Evolutionary conservation across 768 basidiomycete genomes (phyloP).

Genomic region (Chalciporus sphaerocephalus): DNA sequence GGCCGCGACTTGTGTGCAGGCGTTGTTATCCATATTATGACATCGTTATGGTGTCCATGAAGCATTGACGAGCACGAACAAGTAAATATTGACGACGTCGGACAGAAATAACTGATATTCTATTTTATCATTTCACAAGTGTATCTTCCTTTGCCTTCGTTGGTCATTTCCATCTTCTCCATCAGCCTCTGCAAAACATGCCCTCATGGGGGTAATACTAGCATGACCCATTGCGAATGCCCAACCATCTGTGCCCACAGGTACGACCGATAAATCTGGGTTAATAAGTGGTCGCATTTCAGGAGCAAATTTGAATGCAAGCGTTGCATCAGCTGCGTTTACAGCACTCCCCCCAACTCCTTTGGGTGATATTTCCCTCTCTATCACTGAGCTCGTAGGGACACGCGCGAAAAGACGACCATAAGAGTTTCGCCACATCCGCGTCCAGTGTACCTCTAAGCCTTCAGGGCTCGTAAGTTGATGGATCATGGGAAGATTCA

Average conservation of each 20-base stretch:
- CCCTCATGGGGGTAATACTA: constrained; percentile 74
- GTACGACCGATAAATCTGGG: constrained; percentile 55
- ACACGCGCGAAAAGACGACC: constrained; percentile 69
- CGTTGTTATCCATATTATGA: constrained; percentile 17
- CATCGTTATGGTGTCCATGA: constrained; percentile 1
- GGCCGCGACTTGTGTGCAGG: constrained; percentile 8
- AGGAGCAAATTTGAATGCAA: constrained; percentile 74
- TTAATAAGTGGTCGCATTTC: constrained; percentile 66
- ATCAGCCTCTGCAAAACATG: constrained; percentile 60
- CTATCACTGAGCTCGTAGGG: constrained; percentile 15
- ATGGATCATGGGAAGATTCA: constrained; percentile 84
- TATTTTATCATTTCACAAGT: constrained; percentile 28
- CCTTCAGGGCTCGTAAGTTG: constrained; percentile 55
- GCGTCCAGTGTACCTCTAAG: constrained; percentile 73
- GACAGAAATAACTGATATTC: not conserved
- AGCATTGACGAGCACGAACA: not conserved
- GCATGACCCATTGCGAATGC: constrained; percentile 65
- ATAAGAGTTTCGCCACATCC: constrained; percentile 82
- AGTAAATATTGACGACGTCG: constrained; percentile 1
- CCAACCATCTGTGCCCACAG: constrained; percentile 80
- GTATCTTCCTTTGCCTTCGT: constrained; percentile 15
- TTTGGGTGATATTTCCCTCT: constrained; percentile 25
- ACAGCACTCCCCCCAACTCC: not conserved
- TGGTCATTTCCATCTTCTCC: not conserved
- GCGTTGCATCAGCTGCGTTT: constrained; percentile 23